These are phyloP conservation scores for Pleurotus tuoliensis DNA, from an alignment of 768 basidiomycete species.

Conservation along the genomic window DNA sequence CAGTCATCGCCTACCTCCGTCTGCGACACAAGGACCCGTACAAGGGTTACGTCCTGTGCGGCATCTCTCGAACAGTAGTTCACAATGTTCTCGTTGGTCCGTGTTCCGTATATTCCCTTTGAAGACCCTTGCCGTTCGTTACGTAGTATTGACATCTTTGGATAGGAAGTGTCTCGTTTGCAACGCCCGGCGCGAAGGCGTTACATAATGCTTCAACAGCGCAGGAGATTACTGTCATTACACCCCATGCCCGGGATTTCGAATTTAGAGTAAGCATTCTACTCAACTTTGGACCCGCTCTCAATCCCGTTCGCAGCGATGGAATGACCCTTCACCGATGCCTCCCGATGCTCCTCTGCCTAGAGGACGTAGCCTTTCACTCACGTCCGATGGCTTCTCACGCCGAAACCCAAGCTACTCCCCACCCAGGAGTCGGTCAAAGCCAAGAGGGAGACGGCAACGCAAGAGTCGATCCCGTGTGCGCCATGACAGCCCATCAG, in stretches of 20 bases:
- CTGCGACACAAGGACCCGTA: constrained; percentile 77
- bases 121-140: constrained; percentile 3
- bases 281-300: not conserved
- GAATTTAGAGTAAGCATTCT: constrained; percentile 44
- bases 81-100: not conserved
- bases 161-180: constrained; percentile 77
- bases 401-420: constrained; percentile 12
- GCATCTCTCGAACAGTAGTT: constrained; percentile 36
- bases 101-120: constrained; percentile 8
- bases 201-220: constrained; percentile 81
- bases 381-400: constrained; percentile 3
- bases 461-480: constrained; percentile 14
- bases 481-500: constrained; percentile 16
- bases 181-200: constrained; percentile 68
- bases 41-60: constrained; percentile 72
- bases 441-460: not conserved
- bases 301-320: constrained; percentile 39
- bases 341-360: constrained; percentile 37
- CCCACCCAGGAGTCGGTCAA: constrained; percentile 6
- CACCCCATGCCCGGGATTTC: constrained; percentile 51
- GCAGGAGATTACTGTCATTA: constrained; percentile 74
- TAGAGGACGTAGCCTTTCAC: constrained; percentile 2
- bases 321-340: constrained; percentile 67
- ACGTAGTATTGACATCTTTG: constrained; percentile 70
- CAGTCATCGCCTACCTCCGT: constrained; percentile 73